Evolutionary conservation across 202 grass and related monocot species (phyloP).

Genomic region (Bolboschoenoplectus hybrid): DNA sequence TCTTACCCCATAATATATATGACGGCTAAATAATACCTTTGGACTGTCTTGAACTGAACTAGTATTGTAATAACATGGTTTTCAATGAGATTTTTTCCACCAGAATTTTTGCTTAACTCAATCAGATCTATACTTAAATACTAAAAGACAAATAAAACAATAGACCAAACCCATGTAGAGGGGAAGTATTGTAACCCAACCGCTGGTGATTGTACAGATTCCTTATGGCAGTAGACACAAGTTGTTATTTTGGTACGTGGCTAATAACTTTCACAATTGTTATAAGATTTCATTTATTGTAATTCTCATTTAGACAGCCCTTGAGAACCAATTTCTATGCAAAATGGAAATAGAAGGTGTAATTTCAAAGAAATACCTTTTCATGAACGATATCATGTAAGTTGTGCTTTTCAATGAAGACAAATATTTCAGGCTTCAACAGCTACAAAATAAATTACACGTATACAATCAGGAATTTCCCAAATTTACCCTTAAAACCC

Average conservation of each 20-base stretch:
- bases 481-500: constrained; percentile 14
- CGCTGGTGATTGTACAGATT: background rate
- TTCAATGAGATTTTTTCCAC: background rate
- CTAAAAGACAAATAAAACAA: background rate
- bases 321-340: background rate
- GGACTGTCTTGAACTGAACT: background rate
- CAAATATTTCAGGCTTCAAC: constrained; percentile 79
- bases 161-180: background rate
- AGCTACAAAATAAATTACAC: constrained; percentile 58
- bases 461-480: constrained; percentile 35
- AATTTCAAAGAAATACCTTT: constrained; percentile 55
- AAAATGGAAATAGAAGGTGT: background rate
- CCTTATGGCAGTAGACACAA: background rate
- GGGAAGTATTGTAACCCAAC: background rate
- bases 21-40: background rate
- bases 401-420: constrained; percentile 83
- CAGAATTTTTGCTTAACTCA: background rate
- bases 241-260: background rate
- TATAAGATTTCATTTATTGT: constrained; percentile 11
- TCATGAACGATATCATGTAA: constrained; percentile 76
- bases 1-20: background rate
- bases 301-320: background rate
- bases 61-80: constrained; percentile 8
- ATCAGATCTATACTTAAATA: background rate
- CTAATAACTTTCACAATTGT: background rate